Percentiles rank a stretch among this genome's conserved stretches.
These are phyloP conservation scores for Termitomyces sp. DNA, from an alignment of 768 basidiomycete genomes.

Conservation along the genomic window DNA sequence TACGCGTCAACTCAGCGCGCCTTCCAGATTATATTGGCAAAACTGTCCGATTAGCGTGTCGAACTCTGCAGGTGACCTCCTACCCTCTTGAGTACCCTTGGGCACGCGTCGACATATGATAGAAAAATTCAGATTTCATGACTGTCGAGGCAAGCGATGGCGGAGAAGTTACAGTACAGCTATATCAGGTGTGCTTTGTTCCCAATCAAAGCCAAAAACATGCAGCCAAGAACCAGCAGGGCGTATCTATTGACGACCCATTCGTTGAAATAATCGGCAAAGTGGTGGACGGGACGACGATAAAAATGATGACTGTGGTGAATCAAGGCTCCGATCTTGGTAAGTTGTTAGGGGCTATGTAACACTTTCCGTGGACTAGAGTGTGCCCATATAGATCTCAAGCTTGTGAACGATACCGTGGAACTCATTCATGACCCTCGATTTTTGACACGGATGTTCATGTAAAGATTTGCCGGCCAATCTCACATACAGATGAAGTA, in stretches of 20 bases:
- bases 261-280: conserved; percentile 66
- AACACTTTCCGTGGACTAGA: conserved; percentile 2
- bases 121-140: conserved; percentile 40
- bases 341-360: conserved; percentile 24
- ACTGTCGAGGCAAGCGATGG: conserved; percentile 66
- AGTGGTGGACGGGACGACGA: conserved; percentile 45
- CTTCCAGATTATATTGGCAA: conserved; percentile 46
- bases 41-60: conserved; percentile 57
- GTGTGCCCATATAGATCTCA: conserved; percentile 36
- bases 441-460: conserved; percentile 45
- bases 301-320: conserved; percentile 50
- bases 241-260: conserved; percentile 39
- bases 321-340: conserved; percentile 60
- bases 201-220: neutral
- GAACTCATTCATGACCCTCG: conserved; percentile 56
- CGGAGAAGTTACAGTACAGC: conserved; percentile 46
- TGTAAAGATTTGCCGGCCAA: conserved; percentile 1
- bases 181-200: conserved; percentile 30
- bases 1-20: conserved; percentile 60
- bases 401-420: conserved; percentile 55
- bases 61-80: conserved; percentile 44
- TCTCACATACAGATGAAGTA: neutral
- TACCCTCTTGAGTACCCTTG: neutral
- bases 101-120: neutral
- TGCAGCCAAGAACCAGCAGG: conserved; percentile 20